phyloP scores from a whole-genome alignment of 352 stramenopile genomes.

The Phytophthora pluvialis region DNA sequence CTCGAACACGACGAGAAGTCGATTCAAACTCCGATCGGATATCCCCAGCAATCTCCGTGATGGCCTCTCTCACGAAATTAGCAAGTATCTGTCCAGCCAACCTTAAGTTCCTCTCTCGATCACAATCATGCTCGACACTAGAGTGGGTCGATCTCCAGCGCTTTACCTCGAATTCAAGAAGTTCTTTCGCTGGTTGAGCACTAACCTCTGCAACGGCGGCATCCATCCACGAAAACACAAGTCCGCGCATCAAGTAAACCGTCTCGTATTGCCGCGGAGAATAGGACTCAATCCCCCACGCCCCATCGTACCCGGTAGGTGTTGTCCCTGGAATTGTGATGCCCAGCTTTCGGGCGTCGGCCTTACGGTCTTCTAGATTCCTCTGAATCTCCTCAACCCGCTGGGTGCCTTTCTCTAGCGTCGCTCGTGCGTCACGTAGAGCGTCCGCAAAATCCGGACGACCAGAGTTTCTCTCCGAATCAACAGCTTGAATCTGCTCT shows the following conservation, averaged over 20 bases:
- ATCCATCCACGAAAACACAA: slow-evolving; percentile 56
- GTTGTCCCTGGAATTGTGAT: background rate
- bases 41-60: slow-evolving; percentile 40
- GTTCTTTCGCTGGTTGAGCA: slow-evolving; percentile 30
- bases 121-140: slow-evolving; percentile 28
- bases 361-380: slow-evolving; percentile 31
- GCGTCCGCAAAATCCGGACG: slow-evolving; percentile 31
- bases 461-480: slow-evolving; percentile 34
- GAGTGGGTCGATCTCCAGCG: slow-evolving; percentile 31
- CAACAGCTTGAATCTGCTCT: slow-evolving; percentile 31
- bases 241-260: slow-evolving; percentile 47
- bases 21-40: slow-evolving; percentile 47
- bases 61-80: slow-evolving; percentile 36
- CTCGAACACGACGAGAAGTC: slow-evolving; percentile 32
- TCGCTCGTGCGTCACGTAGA: slow-evolving; percentile 38
- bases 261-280: slow-evolving; percentile 31
- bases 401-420: slow-evolving; percentile 23
- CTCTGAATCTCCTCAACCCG: slow-evolving; percentile 39
- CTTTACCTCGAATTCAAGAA: slow-evolving; percentile 41
- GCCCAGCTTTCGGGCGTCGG: slow-evolving; percentile 33
- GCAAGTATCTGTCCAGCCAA: slow-evolving; percentile 20
- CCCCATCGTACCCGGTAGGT: slow-evolving; percentile 36
- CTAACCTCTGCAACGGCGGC: slow-evolving; percentile 25
- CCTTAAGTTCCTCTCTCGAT: slow-evolving; percentile 6
- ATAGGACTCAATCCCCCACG: slow-evolving; percentile 53